Conservation (phyloP, 768 basidiomycete species). For the Daedalea quercina region DNA sequence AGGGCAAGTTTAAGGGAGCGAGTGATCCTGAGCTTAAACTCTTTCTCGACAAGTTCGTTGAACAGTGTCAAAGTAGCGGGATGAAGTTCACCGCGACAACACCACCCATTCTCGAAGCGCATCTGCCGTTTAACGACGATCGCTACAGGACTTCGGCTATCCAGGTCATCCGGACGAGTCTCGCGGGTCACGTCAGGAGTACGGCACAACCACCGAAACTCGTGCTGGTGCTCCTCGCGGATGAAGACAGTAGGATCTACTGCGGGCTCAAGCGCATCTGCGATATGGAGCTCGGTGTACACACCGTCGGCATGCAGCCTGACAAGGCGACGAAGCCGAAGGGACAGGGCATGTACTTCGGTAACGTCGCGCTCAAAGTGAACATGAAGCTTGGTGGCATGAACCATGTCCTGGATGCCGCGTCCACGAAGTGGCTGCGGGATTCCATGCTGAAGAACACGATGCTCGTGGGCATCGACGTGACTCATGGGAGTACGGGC, state of each 20-base stretch:
- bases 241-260: conserved; percentile 68
- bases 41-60: conserved; percentile 46
- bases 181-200: conserved; percentile 15
- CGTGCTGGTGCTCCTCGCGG: conserved; percentile 64
- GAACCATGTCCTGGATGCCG: conserved; percentile 60
- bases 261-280: conserved; percentile 76
- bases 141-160: not conserved
- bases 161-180: conserved; percentile 1
- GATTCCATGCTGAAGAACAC: conserved; percentile 43
- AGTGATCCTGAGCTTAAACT: conserved; percentile 32
- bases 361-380: conserved; percentile 75
- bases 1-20: conserved; percentile 31
- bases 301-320: conserved; percentile 66
- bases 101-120: conserved; percentile 29
- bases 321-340: conserved; percentile 47
- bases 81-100: conserved; percentile 36
- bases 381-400: conserved; percentile 80
- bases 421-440: conserved; percentile 57
- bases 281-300: conserved; percentile 67
- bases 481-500: conserved; percentile 69
- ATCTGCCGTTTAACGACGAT: not conserved
- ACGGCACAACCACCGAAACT: conserved; percentile 43
- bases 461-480: conserved; percentile 84
- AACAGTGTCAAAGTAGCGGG: conserved; percentile 54
- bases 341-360: conserved; percentile 70